Base-by-base conservation (phyloP, 2,329 filamentous ascomycete species). In the Xylariaceae sp. region DNA sequence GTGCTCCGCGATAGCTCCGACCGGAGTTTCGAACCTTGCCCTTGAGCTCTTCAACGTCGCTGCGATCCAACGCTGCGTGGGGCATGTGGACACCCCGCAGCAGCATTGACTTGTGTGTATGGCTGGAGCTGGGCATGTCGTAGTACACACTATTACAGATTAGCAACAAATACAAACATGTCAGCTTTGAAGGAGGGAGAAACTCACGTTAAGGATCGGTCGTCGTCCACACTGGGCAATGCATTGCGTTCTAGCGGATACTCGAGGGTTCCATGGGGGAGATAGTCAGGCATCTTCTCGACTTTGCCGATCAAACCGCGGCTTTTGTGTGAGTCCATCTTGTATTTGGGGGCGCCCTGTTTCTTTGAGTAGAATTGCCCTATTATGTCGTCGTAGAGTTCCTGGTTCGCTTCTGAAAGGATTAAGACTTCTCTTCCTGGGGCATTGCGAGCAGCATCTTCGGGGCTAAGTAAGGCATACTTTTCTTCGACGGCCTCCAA, bases 361-460 rank as follows among this genome's bases (percentile, higher is more conserved):
- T 89, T 89, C 70, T 96, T 97, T 17, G 89, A 92, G 67, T 96
- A 98, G 64, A 98, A 95, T 44, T 86, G 86, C 25, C 77, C 77
- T 19, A 85, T 84, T 41, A 97, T 79, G 40, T 94, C 86, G 50
- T 94, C 82, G 62, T 97, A 97, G 1, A 98, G 73, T 12, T 67
- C 69, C 22, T 86, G 80, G 60, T 96, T 87, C 35, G 79, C 79
- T 52, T 95, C 90, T 1, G 89, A 94, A 42, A 98, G 75, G 33
- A 97, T 73, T 12, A 98, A 73, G 1, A 88, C 85, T 48, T 96
- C 91, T 51, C 80, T 82, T 21, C 93, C 93, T 32, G 85, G 71
- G 22, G 79, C 77, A 61, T 98, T 98, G 21, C 94, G 84, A 21
- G 79, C 79, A 35, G 75, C 72, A 61, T 97, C 93, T 37, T 89